These are phyloP conservation scores for Hypoxylon lienhwacheense DNA, from an alignment of 495 filamentous ascomycete species.

Conservation along the genomic window DNA sequence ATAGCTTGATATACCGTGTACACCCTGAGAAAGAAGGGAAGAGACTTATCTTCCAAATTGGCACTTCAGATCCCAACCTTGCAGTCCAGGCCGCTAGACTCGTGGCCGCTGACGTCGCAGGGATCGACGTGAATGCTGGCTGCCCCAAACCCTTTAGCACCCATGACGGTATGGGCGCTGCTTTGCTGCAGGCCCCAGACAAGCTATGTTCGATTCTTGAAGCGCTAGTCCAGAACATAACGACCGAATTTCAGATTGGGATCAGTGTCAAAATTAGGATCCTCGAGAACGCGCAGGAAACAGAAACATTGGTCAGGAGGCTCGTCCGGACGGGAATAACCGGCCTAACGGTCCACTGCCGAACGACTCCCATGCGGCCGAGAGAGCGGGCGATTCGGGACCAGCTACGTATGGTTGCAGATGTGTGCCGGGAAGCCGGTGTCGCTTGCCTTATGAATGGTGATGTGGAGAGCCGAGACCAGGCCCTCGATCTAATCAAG, in stretches of 20 bases:
- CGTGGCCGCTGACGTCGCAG: slow-evolving; percentile 82
- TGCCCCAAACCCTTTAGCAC: slow-evolving; percentile 97
- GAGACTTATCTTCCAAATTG: slow-evolving; percentile 85
- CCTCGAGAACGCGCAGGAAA: slow-evolving; percentile 71
- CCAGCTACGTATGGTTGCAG: slow-evolving; percentile 77
- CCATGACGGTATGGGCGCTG: slow-evolving; percentile 90
- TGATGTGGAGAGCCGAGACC: slow-evolving; percentile 71
- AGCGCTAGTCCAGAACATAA: slow-evolving; percentile 76
- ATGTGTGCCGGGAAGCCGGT: slow-evolving; percentile 75
- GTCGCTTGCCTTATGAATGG: slow-evolving; percentile 95
- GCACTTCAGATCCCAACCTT: slow-evolving; percentile 74
- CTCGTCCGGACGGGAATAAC: slow-evolving; percentile 85
- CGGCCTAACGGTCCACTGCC: slow-evolving; percentile 90
- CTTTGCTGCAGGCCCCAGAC: slow-evolving; percentile 80
- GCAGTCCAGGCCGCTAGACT: slow-evolving; percentile 82
- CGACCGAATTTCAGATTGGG: slow-evolving; percentile 74
- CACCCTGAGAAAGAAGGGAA: slow-evolving; percentile 72
- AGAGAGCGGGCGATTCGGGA: slow-evolving; percentile 83
- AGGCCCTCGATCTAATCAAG: slow-evolving; percentile 65
- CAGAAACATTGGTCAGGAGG: slow-evolving; percentile 70
- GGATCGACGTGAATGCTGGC: slow-evolving; percentile 95
- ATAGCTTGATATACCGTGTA: slow-evolving; percentile 80
- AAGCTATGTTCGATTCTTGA: slow-evolving; percentile 77
- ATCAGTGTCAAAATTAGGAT: slow-evolving; percentile 95
- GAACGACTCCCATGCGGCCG: slow-evolving; percentile 93